Evolutionary conservation across 805 yeast genomes (phyloP), one percentile per base, ranked within the genome.

Genomic region (Grigorovia humatica): DNA sequence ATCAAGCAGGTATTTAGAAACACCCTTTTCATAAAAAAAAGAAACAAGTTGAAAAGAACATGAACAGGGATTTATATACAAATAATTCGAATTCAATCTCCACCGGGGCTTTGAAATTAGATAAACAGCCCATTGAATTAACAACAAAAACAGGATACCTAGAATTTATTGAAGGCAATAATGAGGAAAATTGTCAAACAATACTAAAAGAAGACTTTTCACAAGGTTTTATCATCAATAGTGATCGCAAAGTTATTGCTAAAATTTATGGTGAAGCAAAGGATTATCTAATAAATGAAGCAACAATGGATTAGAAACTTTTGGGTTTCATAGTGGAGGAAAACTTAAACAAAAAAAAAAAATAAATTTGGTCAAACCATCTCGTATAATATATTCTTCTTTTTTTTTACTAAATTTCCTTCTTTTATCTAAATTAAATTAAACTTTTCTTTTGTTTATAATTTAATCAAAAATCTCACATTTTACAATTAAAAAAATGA

Each of bases 121-220:
- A 57, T 12, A 61, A 65, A 45, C 66, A 70, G 7, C 76, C 76
- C 7, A 70, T 72, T 18, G 75, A 71, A 52, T 59, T 72, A 42
- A 70, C 73, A 11, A 66, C 73, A 12, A 59, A 67, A 7, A 61
- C 65, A 44, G 75, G 75, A 12, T 72, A 72, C 59, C 55, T 68
- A 29, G 74, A 70, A 30, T 72, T 72, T 52, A 57, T 72, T 47
- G 8, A 32, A 13, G 2, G 38, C 38, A 54, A 59, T n/a, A 69
- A 65, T 49, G 35, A 15, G 29, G 23, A 41, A 11, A 42, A 49
- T 9, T 43, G 32, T 19, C 41, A 50, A 9, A 55, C 58, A 0
- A 44, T 55, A 4, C 64, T 71, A 35, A 64, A 60, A 46, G 71
- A 70, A 20, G 70, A 70, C 51, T 61, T 59, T 27, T 60, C 68